Evolutionary conservation across 768 basidiomycete species (phyloP), one percentile per base, ranked within the genome.

Genomic region (Lepiota venenata): DNA sequence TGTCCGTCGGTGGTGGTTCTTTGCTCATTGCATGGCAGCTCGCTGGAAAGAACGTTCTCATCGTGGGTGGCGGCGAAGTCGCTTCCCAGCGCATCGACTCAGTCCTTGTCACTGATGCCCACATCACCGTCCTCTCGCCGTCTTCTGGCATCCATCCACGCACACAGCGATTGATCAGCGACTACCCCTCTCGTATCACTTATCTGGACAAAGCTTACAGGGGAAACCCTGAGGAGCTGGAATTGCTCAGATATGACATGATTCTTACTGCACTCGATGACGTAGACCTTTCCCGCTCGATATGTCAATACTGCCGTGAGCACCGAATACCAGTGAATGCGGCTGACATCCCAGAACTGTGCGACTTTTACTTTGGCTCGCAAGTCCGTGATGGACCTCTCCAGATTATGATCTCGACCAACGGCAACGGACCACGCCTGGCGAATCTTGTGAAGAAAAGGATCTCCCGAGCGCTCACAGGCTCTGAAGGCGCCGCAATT

Each of bases 361-460:
- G 97, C 76, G 96, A 99, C 71, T 99, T 99, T 65, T 98, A 95
- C 76, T 99, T 98, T 72, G 97, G 97, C 47, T 89, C 92, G 2
- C 91, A 93, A 67, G 84, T 98, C 56, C 86, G 92, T 27, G 80
- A 85, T 56, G 95, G 96, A 0, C 91, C 95, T 0, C 73, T 99
- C 20, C 94, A 97, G 70, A 84, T 99, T 59, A 88, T 98, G 89
- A 85, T 99, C 48, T 95, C 93, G 15, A 98, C 97, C 3, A 91
- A 91, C 57, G 97, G 97, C 29, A 85, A 90, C 61, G 91, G 93
- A 11, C 97, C 97, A 1, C 87, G 91, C 64, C 77, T 98, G 64
- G 93, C 95, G 3, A 88, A 88, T 58, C 74, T 97, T 61, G 83
- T 99, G 50, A 82, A 86, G 59, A 75, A 79, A 57, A 77, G 70